Evolutionary conservation across 768 basidiomycete genomes (phyloP), one percentile per base, ranked within the genome.

Genomic region (Sistotremastrum niveocremeum): DNA sequence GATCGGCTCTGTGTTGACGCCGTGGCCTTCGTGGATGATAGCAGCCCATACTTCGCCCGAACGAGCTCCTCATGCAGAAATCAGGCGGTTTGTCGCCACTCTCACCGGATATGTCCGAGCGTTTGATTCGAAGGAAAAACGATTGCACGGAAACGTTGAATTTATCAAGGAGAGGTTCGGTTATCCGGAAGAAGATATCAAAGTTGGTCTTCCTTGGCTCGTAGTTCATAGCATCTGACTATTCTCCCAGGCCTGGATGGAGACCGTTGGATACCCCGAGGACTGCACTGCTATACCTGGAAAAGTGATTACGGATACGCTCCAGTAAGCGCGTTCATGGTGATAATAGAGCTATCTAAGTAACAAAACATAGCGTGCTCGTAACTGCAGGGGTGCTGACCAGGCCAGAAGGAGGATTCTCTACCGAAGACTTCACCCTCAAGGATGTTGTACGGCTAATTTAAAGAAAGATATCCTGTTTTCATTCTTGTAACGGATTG

Each of bases 11-110:
- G 80, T 88, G 4, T 80, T 81, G 35, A 97, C 93, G 0, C 94
- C 94, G 0, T 99, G 94, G 94, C 87, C 91, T 9, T 93, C 89
- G 0, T 99, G 94, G 94, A 65, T 87, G 48, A 86, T 98, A 56
- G 93, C 87, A 29, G 88, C 88, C 6, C 83, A 88, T 52, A 81
- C 82, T 0, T 68, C 69, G 8, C 55, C 70, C 11, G 61, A 69
- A n/a, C 73, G 82, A 10, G 76, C 81, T 31, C 60, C 74, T 4
- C 49, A 72, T 0, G 54, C 59, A 2, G 67, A 66, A 0, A 65
- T 90, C 9, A 60, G 61, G 11, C 43, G 60, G 3, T 95, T 95
- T 65, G 66, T 97, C 9, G 49, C 65, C 4, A 60, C 63, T 30
- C 72, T 97, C 20, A 76, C 83, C 4, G 62, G 54, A 4, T 77